These are phyloP conservation scores for Strombidium stylifer DNA, from an alignment of 73 alveolate species.

Conservation along the genomic window DNA sequence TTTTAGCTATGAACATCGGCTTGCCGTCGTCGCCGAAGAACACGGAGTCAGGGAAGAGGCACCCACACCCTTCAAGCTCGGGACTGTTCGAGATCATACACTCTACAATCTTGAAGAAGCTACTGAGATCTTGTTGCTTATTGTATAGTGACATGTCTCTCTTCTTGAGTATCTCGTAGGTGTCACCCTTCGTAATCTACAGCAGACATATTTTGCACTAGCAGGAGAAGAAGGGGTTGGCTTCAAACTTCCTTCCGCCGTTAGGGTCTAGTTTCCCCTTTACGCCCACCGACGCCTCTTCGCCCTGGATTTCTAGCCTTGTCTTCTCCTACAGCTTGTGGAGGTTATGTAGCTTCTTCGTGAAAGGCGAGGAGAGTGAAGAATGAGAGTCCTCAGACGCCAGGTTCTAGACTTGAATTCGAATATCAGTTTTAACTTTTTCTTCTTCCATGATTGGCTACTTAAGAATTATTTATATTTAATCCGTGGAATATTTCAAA, in stretches of 20 bases:
- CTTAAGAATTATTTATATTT: too few species aligned
- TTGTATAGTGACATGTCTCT: neutral
- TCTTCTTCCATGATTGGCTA: too few species aligned
- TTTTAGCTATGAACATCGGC: conserved; percentile 47
- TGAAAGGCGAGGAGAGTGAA: too few species aligned
- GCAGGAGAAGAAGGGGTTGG: conserved; percentile 37
- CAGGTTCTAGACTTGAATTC: too few species aligned
- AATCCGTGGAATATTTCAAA: too few species aligned
- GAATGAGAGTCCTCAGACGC: too few species aligned
- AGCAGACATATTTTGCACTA: conserved; percentile 28
- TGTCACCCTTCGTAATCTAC: conserved; percentile 12
- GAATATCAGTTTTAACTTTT: too few species aligned
- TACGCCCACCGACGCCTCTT: too few species aligned
- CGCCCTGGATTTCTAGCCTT: too few species aligned
- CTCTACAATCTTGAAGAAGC: conserved; percentile 31
- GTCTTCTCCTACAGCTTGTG: too few species aligned
- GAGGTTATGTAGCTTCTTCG: too few species aligned
- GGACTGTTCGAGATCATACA: conserved; percentile 33
- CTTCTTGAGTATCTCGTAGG: conserved; percentile 5
- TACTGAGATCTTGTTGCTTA: neutral
- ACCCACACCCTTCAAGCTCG: conserved; percentile 32
- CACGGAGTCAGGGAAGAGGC: conserved; percentile 53
- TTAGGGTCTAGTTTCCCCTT: neutral
- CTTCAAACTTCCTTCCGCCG: conserved; percentile 30
- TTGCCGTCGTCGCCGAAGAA: conserved; percentile 44